Evolutionary conservation across 2,329 filamentous ascomycete species (phyloP), one percentile per base, ranked within the genome.

Genomic region (Aureobasidium sp.): DNA sequence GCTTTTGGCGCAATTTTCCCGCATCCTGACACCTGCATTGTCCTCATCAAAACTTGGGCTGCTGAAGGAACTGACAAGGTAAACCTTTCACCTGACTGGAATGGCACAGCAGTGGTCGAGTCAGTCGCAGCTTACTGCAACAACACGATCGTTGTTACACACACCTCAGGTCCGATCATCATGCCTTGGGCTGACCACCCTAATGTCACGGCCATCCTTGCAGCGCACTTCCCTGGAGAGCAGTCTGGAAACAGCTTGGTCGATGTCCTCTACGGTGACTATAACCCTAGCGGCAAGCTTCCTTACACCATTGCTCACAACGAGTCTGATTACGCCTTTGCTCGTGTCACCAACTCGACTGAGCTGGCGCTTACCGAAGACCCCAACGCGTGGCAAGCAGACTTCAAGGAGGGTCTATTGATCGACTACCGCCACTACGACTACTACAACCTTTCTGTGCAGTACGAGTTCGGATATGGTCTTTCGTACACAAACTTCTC

Each of bases 201-300:
- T 11, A 75, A 73, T 36, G 72, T 77, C 39, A 70, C 72, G 15
- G 87, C 88, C 0, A 86, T 96, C 0, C 71, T 96, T 1, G 81
- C 93, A 59, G 90, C 90, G n/a, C 89, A 95, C 68, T 79, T 96
- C 1, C 91, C 91, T 0, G 91, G 91, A 1, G 86, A 96, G 70
- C 91, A 96, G 72, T 91, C 88, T 44, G 92, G 92, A 9, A 87
- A 90, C 65, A 90, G 91, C 0, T 79, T 97, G 5, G 83, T 84
- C 1, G 89, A 95, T 67, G 81, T 96, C 1, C 77, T 96, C 1
- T 90, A 92, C 62, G 92, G 91, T 9, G 82, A 87, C 27, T 80
- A 86, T 16, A 93, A 91, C 67, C 86, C 87, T 0, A 90, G 85
- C 55, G 91, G 92, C n/a, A 87, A 88, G 61, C 77, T 97, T 2